Percentiles rank a stretch among this genome's conserved stretches.
Conservation (phyloP, 352 stramenopile genomes). For the Globisporangium mamillatum region DNA sequence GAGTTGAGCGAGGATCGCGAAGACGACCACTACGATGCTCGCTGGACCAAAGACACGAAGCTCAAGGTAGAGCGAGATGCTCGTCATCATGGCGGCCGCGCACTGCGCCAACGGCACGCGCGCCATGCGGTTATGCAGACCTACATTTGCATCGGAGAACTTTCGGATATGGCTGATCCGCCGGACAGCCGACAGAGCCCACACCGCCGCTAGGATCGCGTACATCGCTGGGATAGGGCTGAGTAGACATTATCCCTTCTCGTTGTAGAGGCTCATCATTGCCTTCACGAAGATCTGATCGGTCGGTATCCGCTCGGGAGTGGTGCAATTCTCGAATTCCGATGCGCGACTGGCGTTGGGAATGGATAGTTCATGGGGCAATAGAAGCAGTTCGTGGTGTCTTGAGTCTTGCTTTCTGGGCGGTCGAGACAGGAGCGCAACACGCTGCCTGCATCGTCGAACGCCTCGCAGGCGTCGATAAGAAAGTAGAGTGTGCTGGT, state of each 20-base stretch:
- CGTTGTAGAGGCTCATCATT: conserved; percentile 50
- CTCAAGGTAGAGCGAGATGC: conserved; percentile 29
- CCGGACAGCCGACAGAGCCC: conserved; percentile 31
- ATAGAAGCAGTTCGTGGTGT: neutral
- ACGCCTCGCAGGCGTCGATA: conserved; percentile 55
- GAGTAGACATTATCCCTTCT: conserved; percentile 34
- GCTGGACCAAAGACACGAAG: conserved; percentile 31
- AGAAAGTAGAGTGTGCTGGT: conserved; percentile 37
- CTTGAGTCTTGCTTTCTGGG: conserved; percentile 14
- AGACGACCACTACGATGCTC: conserved; percentile 33
- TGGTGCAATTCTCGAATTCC: neutral
- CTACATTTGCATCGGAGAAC: conserved; percentile 42
- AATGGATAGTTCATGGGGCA: neutral
- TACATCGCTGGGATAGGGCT: conserved; percentile 30
- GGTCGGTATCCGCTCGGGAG: neutral
- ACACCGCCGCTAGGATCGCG: conserved; percentile 30
- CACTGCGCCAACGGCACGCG: conserved; percentile 35
- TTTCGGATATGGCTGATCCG: conserved; percentile 51
- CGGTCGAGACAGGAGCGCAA: conserved; percentile 45
- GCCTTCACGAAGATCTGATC: conserved; percentile 35
- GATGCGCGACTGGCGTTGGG: neutral
- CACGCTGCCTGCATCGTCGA: conserved; percentile 37
- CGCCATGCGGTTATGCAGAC: conserved; percentile 55
- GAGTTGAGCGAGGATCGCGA: conserved; percentile 34
- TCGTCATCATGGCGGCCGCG: conserved; percentile 28